phyloP scores from a whole-genome alignment of 202 grass and related monocot genomes.

The Miscanthus sacchariflorus region DNA sequence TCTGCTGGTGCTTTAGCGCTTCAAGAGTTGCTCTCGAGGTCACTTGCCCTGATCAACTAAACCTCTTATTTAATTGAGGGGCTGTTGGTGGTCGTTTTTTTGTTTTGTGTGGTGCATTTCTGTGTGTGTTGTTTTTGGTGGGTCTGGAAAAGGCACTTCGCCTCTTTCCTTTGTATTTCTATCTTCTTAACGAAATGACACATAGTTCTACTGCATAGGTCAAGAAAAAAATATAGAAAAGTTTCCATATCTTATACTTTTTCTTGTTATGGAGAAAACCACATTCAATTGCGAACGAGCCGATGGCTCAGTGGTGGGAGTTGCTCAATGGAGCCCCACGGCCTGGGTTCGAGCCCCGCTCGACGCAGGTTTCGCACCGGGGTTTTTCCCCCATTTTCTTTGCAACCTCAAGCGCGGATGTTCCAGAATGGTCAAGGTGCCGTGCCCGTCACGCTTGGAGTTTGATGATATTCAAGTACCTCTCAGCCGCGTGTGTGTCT shows the following conservation, averaged over 20 bases:
- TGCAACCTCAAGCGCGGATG: too few species aligned
- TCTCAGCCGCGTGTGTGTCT: too few species aligned
- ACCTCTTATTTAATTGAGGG: neutral
- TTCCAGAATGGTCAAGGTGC: too few species aligned
- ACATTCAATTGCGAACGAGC: neutral
- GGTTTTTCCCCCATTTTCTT: too few species aligned
- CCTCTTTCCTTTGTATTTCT: neutral
- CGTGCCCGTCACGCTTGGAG: too few species aligned
- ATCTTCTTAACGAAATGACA: neutral
- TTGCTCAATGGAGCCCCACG: too few species aligned
- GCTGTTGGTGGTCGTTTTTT: neutral
- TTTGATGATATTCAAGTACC: too few species aligned
- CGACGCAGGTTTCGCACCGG: too few species aligned
- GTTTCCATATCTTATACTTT: neutral
- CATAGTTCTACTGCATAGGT: neutral
- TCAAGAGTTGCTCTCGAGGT: neutral
- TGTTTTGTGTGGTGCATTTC: neutral
- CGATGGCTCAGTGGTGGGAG: too few species aligned
- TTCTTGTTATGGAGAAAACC: slow-evolving; percentile 27
- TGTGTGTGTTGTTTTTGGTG: neutral
- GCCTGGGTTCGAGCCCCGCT: too few species aligned
- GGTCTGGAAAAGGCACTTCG: neutral
- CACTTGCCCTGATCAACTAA: neutral
- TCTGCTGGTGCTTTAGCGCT: neutral
- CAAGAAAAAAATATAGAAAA: neutral